Evolutionary conservation across 73 alveolate species (phyloP), one percentile per base, ranked within the genome.

Genomic region (Stentor coeruleus): DNA sequence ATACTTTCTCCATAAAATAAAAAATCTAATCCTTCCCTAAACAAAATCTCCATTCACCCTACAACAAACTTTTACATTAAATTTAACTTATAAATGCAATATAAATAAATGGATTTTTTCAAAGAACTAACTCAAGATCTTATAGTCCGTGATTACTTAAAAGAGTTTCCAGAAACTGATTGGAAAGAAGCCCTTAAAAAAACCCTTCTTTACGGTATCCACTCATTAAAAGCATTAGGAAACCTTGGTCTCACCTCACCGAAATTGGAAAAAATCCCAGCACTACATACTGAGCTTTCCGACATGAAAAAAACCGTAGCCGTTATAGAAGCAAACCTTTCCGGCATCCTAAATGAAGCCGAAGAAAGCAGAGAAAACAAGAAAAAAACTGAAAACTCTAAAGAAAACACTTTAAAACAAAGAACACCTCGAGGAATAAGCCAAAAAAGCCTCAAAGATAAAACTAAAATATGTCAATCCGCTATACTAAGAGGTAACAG

Each of bases 101-200:
- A n/a, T n/a, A n/a, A n/a, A n/a, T n/a, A 49, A 11, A 49, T 49
- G 66, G 66, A 49, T 11, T 49, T 11, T 20, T 49, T 49, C 66
- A 49, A 49, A 49, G 66, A 49, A 49, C 66, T 49, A 6, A 49
- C 66, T 20, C 20, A 6, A 49, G 66, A 49, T 20, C 20, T 20
- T 11, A 20, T 20, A 11, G 66, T 49, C 20, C 66, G 20, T 49
- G 66, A 49, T 11, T 49, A 49, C 66, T 20, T 59, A 20, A 66
- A 31, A 66, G 79, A 66, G 20, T 66, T 66, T 31, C 79, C 79
- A 0, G 37, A 66, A 66, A 66, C 36, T 20, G 79, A 66, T 40
- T 66, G 79, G 79, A 20, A 20, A 66, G 36, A 26, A 33, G 79
- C 33, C 79, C n/a, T 66, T 66, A 66, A 66, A 66, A 66, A 66